Conservation (phyloP, 192 early-diverging fungal genomes). For the Haplosporangium gracile region DNA sequence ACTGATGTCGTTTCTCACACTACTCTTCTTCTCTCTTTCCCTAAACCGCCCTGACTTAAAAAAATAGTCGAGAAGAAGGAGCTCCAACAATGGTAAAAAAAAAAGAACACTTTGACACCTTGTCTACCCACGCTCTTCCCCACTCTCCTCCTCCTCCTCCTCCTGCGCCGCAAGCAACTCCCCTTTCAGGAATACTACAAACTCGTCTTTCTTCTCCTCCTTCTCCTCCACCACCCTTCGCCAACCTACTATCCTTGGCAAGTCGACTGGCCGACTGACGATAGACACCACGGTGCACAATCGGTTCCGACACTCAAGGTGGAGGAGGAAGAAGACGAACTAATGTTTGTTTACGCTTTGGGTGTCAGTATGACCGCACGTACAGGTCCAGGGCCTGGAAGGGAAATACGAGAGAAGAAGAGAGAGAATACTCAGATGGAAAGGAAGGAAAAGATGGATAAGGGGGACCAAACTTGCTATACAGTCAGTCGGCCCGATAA, state of each 20-base stretch:
- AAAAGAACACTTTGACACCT: not conserved
- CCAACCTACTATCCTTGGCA: too few species aligned
- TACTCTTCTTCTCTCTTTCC: conserved; percentile 13
- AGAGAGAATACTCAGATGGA: not conserved
- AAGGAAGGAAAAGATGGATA: not conserved
- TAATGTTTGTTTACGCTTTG: not conserved
- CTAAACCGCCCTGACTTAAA: not conserved
- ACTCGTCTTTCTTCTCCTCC: too few species aligned
- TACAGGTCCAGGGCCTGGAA: not conserved
- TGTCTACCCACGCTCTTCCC: not conserved
- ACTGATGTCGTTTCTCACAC: not conserved
- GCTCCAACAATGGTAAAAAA: conserved; percentile 87
- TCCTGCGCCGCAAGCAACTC: not conserved
- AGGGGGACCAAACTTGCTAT: not conserved
- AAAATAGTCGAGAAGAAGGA: conserved; percentile 87
- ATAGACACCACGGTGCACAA: too few species aligned
- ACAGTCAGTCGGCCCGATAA: not conserved
- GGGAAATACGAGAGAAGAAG: not conserved
- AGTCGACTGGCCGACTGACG: too few species aligned
- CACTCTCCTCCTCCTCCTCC: not conserved
- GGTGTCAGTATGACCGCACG: not conserved
- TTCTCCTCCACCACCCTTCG: too few species aligned
- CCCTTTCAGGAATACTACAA: not conserved
- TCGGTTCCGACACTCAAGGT: too few species aligned
- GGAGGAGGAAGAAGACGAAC: not conserved